Evolutionary conservation across 768 basidiomycete genomes (phyloP).

Genomic region (Suillus ampliporus): DNA sequence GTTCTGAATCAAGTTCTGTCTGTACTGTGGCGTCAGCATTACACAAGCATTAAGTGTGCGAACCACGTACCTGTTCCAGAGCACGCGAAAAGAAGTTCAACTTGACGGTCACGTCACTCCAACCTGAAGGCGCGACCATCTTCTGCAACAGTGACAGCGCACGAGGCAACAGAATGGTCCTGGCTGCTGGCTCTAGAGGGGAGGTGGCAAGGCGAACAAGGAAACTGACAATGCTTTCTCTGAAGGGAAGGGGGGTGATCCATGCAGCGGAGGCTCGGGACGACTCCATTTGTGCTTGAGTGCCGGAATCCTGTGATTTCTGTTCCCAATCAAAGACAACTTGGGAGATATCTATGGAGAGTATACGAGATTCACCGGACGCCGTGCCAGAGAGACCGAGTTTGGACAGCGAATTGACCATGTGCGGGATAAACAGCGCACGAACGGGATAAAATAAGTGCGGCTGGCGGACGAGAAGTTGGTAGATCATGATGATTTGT

Average conservation of each 20-base stretch:
- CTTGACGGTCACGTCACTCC: conserved; percentile 92
- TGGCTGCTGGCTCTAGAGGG: conserved; percentile 51
- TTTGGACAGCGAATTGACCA: conserved; percentile 88
- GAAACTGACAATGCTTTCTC: conserved; percentile 94
- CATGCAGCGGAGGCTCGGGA: conserved; percentile 46
- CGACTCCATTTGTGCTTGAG: conserved; percentile 27
- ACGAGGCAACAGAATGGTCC: conserved; percentile 57
- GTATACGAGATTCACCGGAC: conserved; percentile 77
- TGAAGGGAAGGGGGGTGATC: conserved; percentile 78
- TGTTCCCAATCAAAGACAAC: conserved; percentile 96
- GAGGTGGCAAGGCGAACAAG: conserved; percentile 89
- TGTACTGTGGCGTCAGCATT: conserved; percentile 34
- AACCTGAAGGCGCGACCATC: conserved; percentile 83
- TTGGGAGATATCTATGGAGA: conserved; percentile 91
- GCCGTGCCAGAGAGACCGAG: conserved; percentile 80
- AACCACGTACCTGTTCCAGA: conserved; percentile 71
- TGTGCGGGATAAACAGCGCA: conserved; percentile 90
- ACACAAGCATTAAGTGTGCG: background rate
- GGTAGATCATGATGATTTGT: conserved; percentile 83
- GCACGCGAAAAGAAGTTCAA: conserved; percentile 87
- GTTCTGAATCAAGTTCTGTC: conserved; percentile 76
- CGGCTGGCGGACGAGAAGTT: conserved; percentile 90
- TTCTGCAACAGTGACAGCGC: conserved; percentile 71
- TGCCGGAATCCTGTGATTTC: conserved; percentile 45
- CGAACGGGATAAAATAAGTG: conserved; percentile 93